Evolutionary conservation across 805 yeast genomes (phyloP).

Genomic region (Maudiozyma bulderi): DNA sequence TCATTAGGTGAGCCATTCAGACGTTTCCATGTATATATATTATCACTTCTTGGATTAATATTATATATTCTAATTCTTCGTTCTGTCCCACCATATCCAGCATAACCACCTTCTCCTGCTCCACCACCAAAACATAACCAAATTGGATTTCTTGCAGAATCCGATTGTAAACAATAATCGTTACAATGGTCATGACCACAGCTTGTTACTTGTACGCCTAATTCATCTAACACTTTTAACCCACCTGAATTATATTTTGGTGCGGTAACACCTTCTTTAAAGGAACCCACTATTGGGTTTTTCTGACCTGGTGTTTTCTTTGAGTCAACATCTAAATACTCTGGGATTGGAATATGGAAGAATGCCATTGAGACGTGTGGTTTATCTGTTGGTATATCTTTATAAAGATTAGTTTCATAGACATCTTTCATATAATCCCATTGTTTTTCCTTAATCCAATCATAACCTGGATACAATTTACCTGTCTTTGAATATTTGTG

Average conservation of each 20-base stretch:
- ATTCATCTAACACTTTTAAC: constrained; percentile 43
- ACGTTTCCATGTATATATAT: constrained; percentile 60
- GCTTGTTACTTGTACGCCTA: constrained; percentile 64
- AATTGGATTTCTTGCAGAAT: constrained; percentile 30
- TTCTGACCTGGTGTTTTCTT: constrained; percentile 23
- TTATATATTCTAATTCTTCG: constrained; percentile 71
- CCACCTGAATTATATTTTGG: constrained; percentile 65
- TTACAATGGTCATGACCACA: constrained; percentile 97
- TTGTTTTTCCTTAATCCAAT: constrained; percentile 70
- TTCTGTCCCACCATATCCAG: constrained; percentile 81
- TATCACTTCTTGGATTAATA: constrained; percentile 40
- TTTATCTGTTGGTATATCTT: constrained; percentile 25
- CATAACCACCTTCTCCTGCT: constrained; percentile 92
- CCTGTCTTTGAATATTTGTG: constrained; percentile 66
- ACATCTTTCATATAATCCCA: constrained; percentile 43
- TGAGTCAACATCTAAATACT: constrained; percentile 44
- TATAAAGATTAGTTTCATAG: constrained; percentile 20
- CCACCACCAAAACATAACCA: constrained; percentile 96
- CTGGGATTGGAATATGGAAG: constrained; percentile 91
- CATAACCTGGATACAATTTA: constrained; percentile 70
- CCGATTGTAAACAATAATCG: constrained; percentile 70
- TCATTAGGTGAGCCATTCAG: constrained; percentile 45
- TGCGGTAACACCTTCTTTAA: constrained; percentile 69
- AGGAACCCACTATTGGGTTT: constrained; percentile 45
- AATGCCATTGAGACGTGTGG: constrained; percentile 72